phyloP scores from a whole-genome alignment of 768 basidiomycete genomes.

The Tricholoma sp. region DNA sequence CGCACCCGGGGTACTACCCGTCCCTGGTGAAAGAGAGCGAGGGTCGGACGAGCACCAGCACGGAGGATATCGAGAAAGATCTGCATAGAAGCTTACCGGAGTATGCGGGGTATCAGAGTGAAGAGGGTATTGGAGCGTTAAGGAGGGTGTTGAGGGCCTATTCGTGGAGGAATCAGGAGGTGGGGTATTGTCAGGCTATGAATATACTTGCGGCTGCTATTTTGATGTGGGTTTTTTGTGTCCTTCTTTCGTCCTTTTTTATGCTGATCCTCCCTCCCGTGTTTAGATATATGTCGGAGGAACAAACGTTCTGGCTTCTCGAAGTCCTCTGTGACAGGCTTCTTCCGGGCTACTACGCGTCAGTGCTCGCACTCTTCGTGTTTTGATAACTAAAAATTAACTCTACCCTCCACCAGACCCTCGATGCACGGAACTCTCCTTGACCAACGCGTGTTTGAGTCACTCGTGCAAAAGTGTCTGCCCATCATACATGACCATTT shows the following conservation, averaged over 20 bases:
- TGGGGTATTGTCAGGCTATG: conserved; percentile 70
- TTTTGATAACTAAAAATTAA: conserved; percentile 2
- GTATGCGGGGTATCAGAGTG: conserved; percentile 91
- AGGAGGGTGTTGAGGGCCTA: conserved; percentile 92
- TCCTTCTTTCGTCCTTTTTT: not conserved
- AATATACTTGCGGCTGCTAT: conserved; percentile 89
- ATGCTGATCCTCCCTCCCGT: conserved; percentile 30
- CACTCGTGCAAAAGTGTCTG: too few relatives aligned
- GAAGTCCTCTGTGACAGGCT: conserved; percentile 93
- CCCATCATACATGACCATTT: conserved; percentile 93
- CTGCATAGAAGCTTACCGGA: conserved; percentile 93
- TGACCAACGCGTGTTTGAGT: too few relatives aligned
- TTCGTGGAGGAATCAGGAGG: conserved; percentile 80
- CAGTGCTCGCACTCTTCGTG: conserved; percentile 17
- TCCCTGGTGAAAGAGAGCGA: conserved; percentile 69
- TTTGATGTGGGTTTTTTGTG: conserved; percentile 58
- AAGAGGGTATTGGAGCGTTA: conserved; percentile 79
- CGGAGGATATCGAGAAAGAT: conserved; percentile 99
- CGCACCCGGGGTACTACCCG: conserved; percentile 79
- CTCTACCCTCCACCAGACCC: conserved; percentile 52
- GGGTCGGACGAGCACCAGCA: conserved; percentile 79
- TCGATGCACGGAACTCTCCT: conserved; percentile 99
- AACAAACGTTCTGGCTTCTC: conserved; percentile 96
- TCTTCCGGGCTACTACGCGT: conserved; percentile 97
- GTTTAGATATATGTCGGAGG: conserved; percentile 96